phyloP scores from a whole-genome alignment of 352 stramenopile species.

The Saprolegnia diclina region DNA sequence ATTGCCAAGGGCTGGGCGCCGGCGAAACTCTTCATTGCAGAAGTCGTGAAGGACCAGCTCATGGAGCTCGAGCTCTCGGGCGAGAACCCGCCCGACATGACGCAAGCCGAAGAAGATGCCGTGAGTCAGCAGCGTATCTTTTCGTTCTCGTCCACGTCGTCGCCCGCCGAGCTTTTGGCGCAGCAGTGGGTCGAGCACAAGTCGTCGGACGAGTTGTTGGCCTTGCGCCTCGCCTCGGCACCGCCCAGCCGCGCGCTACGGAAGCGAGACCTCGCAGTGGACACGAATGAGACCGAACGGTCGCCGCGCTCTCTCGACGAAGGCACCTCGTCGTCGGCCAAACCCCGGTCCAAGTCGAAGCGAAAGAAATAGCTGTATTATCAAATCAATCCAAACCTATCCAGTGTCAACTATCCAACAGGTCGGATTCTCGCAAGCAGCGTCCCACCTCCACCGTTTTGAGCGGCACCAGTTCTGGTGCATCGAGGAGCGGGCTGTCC shows the following conservation, averaged over 20 bases:
- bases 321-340: too few relatives aligned
- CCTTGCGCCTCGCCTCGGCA: not conserved
- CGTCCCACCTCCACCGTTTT: too few relatives aligned
- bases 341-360: not conserved
- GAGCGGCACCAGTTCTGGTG: too few relatives aligned
- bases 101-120: slow-evolving; percentile 51
- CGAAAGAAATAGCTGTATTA: not conserved
- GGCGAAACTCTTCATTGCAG: slow-evolving; percentile 58
- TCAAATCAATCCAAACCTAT: too few relatives aligned
- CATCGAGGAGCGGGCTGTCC: too few relatives aligned
- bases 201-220: not conserved
- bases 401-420: not conserved
- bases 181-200: not conserved
- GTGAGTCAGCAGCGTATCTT: slow-evolving; percentile 58
- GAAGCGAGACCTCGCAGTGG: not conserved
- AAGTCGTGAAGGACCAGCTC: slow-evolving; percentile 50
- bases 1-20: slow-evolving; percentile 65
- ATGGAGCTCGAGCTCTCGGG: slow-evolving; percentile 51
- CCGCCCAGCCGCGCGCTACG: not conserved
- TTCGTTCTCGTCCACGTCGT: slow-evolving; percentile 63
- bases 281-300: slow-evolving; percentile 29
- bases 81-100: slow-evolving; percentile 3
- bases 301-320: not conserved
- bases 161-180: slow-evolving; percentile 42
- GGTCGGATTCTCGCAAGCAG: too few relatives aligned